Evolutionary conservation across 129 eudicot genomes (phyloP), one percentile per base, ranked within the genome.

Genomic region (Heracleum sosnowskyi): DNA sequence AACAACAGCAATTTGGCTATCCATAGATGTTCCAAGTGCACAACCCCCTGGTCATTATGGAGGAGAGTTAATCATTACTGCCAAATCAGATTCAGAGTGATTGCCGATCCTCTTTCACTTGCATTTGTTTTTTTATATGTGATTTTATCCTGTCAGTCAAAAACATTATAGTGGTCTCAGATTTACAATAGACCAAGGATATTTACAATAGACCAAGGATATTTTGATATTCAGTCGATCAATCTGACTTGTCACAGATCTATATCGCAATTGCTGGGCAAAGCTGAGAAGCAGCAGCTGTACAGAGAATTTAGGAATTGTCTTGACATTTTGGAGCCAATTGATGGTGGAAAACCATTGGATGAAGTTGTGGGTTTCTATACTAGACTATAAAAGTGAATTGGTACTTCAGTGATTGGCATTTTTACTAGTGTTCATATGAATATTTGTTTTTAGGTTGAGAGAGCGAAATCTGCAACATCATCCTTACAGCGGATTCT

Each of bases 21-120:
- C 98, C 39, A 29, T 95, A 22, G 94, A 91, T 83, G 91, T 95
- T 80, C 94, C 98, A 76, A 83, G 74, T 70, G 84, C 85, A 66
- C 98, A 88, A 83, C 83, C 92, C 46, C 96, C 97, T 1, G 98
- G 98, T 80, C 93, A 87, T 79, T 95, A 91, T 78, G 98, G 90
- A 78, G 98, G 98, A 81, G 96, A 95, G 69, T n/a, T 95, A 34
- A 83, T 87, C 37, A 87, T 95, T 74, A 88, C 93, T 33, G 97
- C 98, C 62, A 88, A 88, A 90, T 81, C 92, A 53, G 92, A 91
- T 76, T 72, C 97, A 91, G 96, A 83, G 98, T 91, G 89, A 91
- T 85, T 79, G 85, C 85, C 95, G 83, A 76, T 80, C 83, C 92
- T 80, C 84, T 87, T 77, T 4, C 75, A 45, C 79, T 81, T 80